Conservation (phyloP, 1,284 basidiomycete genomes). For the Rugosomyces carneus region DNA sequence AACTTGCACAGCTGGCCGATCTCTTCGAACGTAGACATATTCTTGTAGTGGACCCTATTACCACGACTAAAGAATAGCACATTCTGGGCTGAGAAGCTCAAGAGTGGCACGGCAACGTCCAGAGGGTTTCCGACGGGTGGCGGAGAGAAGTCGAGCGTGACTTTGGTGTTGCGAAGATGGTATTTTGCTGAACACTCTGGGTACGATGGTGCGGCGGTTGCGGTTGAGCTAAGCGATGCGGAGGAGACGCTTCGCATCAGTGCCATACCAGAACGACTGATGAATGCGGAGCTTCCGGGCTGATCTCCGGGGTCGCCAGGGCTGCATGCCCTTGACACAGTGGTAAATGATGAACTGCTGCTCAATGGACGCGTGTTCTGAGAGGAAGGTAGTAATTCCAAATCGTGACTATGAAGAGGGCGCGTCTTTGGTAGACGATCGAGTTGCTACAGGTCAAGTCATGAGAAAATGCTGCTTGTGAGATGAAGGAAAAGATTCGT, state of each 20-base stretch:
- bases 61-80: slow-evolving; percentile 44
- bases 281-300: slow-evolving; percentile 19
- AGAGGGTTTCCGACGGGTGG: slow-evolving; percentile 18
- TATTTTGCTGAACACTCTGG: slow-evolving; percentile 32
- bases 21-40: slow-evolving; percentile 35
- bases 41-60: slow-evolving; percentile 47
- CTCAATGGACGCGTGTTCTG: slow-evolving; percentile 20
- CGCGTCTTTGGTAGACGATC: slow-evolving; percentile 18
- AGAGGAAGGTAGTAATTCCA: slow-evolving; percentile 10
- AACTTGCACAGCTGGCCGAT: slow-evolving; percentile 47
- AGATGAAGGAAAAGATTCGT: slow-evolving; percentile 6
- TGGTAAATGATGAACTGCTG: slow-evolving; percentile 22
- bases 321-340: slow-evolving; percentile 20
- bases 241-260: slow-evolving; percentile 32
- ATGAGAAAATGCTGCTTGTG: slow-evolving; percentile 1
- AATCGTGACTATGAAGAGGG: slow-evolving; percentile 14
- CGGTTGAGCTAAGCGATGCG: slow-evolving; percentile 25
- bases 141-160: slow-evolving; percentile 34
- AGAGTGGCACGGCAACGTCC: slow-evolving; percentile 20
- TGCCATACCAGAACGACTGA: slow-evolving; percentile 21
- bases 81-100: slow-evolving; percentile 39
- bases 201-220: slow-evolving; percentile 21
- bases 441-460: slow-evolving; percentile 6
- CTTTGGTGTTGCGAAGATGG: slow-evolving; percentile 30
- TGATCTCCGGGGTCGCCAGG: slow-evolving; percentile 17